Evolutionary conservation across 345 rosid genomes (phyloP).

Genomic region (Garcia nutans): DNA sequence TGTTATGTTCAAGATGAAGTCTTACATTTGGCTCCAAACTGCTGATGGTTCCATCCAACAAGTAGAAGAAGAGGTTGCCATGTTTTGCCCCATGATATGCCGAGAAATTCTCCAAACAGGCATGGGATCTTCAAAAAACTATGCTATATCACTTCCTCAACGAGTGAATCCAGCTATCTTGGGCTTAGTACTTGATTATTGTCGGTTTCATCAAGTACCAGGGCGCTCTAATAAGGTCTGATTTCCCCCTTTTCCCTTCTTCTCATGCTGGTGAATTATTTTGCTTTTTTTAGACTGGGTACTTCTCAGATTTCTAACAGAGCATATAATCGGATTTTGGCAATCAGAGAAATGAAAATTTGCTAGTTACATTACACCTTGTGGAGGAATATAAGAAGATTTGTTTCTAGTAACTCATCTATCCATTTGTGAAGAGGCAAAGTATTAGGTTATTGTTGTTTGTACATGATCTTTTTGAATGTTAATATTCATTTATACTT

Average conservation of each 20-base stretch:
- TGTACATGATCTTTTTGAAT: constrained; percentile 5
- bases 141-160: constrained; percentile 80
- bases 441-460: not conserved
- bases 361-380: not conserved
- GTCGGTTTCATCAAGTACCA: constrained; percentile 79
- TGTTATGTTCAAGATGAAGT: constrained; percentile 50
- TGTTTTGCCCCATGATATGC: constrained; percentile 90
- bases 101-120: constrained; percentile 69
- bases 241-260: not conserved
- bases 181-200: constrained; percentile 80
- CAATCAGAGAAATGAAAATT: not conserved
- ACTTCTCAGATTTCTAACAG: not conserved
- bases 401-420: not conserved
- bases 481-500: constrained; percentile 5
- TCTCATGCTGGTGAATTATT: not conserved
- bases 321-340: not conserved
- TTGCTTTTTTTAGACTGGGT: not conserved
- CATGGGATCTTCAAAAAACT: constrained; percentile 77
- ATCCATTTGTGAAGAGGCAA: not conserved
- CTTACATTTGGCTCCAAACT: constrained; percentile 86
- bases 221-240: constrained; percentile 78
- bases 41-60: constrained; percentile 84
- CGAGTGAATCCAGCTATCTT: constrained; percentile 73
- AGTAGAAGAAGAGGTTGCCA: constrained; percentile 92
- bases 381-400: not conserved